Base-by-base conservation (phyloP, 306 rosid species). In the Prunus campanulata region DNA sequence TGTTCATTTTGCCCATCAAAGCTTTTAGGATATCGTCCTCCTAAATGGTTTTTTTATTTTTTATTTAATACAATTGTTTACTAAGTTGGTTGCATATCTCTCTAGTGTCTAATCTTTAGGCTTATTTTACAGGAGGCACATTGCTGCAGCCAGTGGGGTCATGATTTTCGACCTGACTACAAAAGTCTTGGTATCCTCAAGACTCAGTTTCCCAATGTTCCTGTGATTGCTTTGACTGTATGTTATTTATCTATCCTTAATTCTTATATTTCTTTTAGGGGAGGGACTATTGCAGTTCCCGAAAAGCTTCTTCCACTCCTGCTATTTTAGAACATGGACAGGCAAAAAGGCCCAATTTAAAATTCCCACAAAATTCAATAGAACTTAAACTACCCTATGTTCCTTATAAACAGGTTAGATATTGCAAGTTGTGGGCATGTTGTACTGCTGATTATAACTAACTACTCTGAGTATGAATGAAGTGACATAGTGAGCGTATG, bases 131-230 rank as follows among this genome's bases (percentile, higher is more conserved):
- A 94, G 98, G 98, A 94, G 89, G 98, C 98, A 49, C 98, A 94
- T 81, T 94, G 97, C 86, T 94, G 98, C 80, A 94, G 97, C 84
- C 98, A 94, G 84, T 94, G 98, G 98, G 98, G 98, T 77, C 98
- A 94, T 75, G 98, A 93, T 80, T 93, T 93, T 85, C 91, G 98
- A 83, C 98, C 97, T 42, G 98, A 93, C 81, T 93, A 93, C 87
- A 93, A 93, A 81, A 93, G 87, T 85, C 98, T 93, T 27, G 92
- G 96, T 56, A 93, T 93, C 85, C 93, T 93, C 76, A 93, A 91
- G 91, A 90, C 91, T 86, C 98, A 94, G 85, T 94, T 91, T 83
- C 97, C 97, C 65, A 87, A 75, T 72, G 91, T 90, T 74, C 97
- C 98, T 29, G 55, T 94, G 82, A 87, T 94, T 86, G 97, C 97